phyloP scores from a whole-genome alignment of 2,329 filamentous ascomycete genomes.

The Alternaria sp. region DNA sequence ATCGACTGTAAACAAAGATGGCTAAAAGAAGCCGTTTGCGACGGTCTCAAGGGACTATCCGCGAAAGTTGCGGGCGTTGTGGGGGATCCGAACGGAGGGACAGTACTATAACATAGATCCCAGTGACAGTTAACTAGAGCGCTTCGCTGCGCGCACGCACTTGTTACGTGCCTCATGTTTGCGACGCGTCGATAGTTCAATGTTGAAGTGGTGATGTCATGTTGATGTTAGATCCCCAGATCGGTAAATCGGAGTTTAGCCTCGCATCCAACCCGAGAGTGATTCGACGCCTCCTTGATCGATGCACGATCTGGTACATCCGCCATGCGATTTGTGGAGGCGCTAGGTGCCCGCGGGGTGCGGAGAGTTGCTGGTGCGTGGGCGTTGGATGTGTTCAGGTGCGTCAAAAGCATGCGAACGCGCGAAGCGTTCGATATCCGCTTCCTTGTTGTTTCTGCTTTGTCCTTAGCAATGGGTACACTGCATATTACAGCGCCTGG shows the following conservation, averaged over 20 bases:
- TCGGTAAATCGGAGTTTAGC: slow-evolving; percentile 10
- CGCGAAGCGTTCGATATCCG: neutral
- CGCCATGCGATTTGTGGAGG: neutral
- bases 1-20: neutral
- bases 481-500: neutral
- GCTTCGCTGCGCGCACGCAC: slow-evolving; percentile 7
- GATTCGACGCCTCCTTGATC: slow-evolving; percentile 10
- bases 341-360: slow-evolving; percentile 19
- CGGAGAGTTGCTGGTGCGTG: neutral
- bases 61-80: slow-evolving; percentile 1
- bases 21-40: neutral
- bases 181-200: slow-evolving; percentile 9
- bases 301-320: slow-evolving; percentile 8
- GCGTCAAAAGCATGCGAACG: neutral
- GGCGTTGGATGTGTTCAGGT: neutral
- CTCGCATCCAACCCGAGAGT: slow-evolving; percentile 20
- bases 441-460: neutral
- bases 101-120: neutral
- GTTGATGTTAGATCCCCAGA: neutral
- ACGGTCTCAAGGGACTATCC: neutral
- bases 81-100: neutral
- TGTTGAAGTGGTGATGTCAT: slow-evolving; percentile 31
- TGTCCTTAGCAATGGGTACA: neutral
- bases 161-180: slow-evolving; percentile 13
- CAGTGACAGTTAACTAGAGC: neutral